A percentile compares a stretch with the other conserved stretches of the same genome.
phyloP scores from a whole-genome alignment of 106 monocot species.

The Dioscorea alata region DNA sequence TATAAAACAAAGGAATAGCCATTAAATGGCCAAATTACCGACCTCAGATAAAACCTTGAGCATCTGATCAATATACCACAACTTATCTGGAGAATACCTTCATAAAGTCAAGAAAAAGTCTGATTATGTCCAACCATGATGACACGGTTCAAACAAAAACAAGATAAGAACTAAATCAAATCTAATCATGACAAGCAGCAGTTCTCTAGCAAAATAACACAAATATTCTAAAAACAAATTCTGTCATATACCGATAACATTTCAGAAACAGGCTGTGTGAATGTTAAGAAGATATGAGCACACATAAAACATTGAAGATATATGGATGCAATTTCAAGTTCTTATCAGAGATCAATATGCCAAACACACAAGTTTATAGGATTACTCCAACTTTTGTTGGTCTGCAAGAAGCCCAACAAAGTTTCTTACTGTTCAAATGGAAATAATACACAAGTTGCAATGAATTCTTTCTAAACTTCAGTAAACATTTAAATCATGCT shows the following conservation, averaged over 20 bases:
- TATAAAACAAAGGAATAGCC: too few species aligned
- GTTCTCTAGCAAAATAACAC: not conserved
- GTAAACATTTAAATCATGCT: too few species aligned
- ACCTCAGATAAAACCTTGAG: conserved; percentile 94
- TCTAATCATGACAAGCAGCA: not conserved
- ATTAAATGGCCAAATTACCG: not conserved
- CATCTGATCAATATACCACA: conserved; percentile 98
- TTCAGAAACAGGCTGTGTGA: not conserved
- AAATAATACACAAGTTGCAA: too few species aligned
- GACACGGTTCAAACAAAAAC: not conserved
- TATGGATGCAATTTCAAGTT: too few species aligned
- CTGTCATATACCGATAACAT: not conserved
- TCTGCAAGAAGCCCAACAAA: too few species aligned
- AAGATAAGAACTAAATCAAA: not conserved
- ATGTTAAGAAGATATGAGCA: too few species aligned
- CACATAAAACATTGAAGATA: too few species aligned
- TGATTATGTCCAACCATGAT: not conserved
- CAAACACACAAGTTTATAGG: too few species aligned
- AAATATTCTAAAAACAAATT: not conserved
- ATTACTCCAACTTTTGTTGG: too few species aligned
- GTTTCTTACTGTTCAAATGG: too few species aligned
- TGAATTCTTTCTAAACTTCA: too few species aligned
- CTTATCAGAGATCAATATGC: too few species aligned
- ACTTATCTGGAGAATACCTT: conserved; percentile 85
- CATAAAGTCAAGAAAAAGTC: not conserved